Percentiles rank a stretch among this genome's conserved stretches.
phyloP scores from a whole-genome alignment of 2,329 filamentous ascomycete genomes.

The Beauveria sp. region DNA sequence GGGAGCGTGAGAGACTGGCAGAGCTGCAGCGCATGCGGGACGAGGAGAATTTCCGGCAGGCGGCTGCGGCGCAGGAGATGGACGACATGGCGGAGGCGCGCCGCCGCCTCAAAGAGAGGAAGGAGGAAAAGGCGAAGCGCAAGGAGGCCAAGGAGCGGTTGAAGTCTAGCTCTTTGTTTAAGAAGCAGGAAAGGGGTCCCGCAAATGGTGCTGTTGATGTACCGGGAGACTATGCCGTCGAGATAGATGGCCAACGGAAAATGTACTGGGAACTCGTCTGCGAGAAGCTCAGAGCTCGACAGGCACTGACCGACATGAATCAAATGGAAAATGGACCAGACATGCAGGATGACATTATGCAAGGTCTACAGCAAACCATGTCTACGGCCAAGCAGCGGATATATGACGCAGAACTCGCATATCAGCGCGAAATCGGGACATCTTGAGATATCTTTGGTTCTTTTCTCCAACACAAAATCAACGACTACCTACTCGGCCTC shows the following conservation, averaged over 20 bases:
- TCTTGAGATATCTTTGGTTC: slow-evolving; percentile 8
- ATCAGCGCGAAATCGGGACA: slow-evolving; percentile 22
- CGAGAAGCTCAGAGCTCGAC: slow-evolving; percentile 33
- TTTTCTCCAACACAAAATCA: neutral
- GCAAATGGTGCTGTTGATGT: slow-evolving; percentile 28
- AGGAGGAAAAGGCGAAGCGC: slow-evolving; percentile 31
- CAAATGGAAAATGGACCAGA: slow-evolving; percentile 19
- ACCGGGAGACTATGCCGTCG: slow-evolving; percentile 27
- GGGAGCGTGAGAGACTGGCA: slow-evolving; percentile 29
- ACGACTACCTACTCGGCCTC: slow-evolving; percentile 15
- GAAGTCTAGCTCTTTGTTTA: slow-evolving; percentile 19
- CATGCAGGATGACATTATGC: slow-evolving; percentile 15
- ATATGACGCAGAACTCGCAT: slow-evolving; percentile 30
- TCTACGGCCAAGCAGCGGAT: slow-evolving; percentile 27
- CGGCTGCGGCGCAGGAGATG: slow-evolving; percentile 30
- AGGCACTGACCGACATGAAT: slow-evolving; percentile 26
- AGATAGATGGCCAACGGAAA: slow-evolving; percentile 23
- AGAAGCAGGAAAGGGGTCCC: slow-evolving; percentile 19
- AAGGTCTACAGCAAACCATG: slow-evolving; percentile 20
- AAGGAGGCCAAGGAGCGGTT: slow-evolving; percentile 30
- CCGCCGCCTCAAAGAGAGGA: slow-evolving; percentile 31
- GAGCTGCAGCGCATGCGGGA: slow-evolving; percentile 31
- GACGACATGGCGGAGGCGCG: slow-evolving; percentile 31
- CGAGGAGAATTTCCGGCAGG: slow-evolving; percentile 28
- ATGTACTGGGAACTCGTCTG: slow-evolving; percentile 34